Evolutionary conservation across 2,329 filamentous ascomycete genomes (phyloP).

Genomic region (Trichoderma gracile): DNA sequence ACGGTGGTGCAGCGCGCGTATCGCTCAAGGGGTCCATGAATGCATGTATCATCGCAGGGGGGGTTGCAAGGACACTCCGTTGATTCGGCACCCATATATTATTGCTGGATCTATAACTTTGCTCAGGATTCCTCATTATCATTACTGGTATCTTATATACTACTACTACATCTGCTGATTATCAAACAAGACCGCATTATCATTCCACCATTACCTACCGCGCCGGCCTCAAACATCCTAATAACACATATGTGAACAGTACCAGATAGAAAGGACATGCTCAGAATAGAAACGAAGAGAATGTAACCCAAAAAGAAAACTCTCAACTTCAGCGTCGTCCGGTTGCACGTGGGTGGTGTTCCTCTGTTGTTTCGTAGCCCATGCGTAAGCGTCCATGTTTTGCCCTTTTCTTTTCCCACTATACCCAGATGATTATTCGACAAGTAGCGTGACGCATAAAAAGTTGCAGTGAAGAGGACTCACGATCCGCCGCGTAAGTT

Average conservation of each 20-base stretch:
- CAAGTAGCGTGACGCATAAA: neutral
- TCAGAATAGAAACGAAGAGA: neutral
- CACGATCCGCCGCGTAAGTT: constrained; percentile 30
- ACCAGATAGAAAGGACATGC: neutral
- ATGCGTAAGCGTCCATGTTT: neutral
- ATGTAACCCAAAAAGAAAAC: constrained; percentile 14
- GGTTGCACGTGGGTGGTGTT: constrained; percentile 6
- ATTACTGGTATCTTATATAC: constrained; percentile 2
- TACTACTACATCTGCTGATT: neutral
- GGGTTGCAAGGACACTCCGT: neutral
- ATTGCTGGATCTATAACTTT: neutral
- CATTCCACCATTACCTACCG: neutral
- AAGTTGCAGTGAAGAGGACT: neutral
- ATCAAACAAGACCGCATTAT: constrained; percentile 1
- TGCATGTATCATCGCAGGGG: too few species aligned
- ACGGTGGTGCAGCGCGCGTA: neutral
- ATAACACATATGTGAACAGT: neutral
- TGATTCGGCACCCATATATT: too few species aligned
- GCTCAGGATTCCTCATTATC: neutral
- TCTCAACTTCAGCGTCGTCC: neutral
- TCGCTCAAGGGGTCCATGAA: neutral
- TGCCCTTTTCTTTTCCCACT: neutral
- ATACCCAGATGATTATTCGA: neutral
- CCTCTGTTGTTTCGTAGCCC: neutral
- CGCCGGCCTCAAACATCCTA: neutral